Base-by-base conservation (phyloP, 2,329 filamentous ascomycete genomes). In the Furcasterigmium furcatum region DNA sequence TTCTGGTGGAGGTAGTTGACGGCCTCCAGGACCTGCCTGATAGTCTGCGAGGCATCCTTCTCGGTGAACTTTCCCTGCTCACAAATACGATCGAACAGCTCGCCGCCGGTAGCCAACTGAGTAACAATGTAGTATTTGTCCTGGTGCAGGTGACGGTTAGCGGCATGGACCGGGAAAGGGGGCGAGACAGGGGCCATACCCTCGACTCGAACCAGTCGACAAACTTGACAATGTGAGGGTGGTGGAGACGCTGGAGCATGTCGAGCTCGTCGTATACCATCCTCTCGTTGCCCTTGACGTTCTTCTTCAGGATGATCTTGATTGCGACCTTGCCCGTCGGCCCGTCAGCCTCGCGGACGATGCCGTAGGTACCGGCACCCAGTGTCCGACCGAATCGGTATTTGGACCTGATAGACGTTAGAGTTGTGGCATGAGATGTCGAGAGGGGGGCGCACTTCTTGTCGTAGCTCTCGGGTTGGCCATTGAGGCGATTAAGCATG, bases 101-200 rank as follows among this genome's bases (percentile, higher is more conserved):
- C 94, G 65, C 94, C 94, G 55, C 94, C 94, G 0, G 89, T 96
- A 35, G 94, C 94, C 46, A 99, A 78, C 68, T 99, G 87, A 25
- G 94, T 99, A 58, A 99, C 91, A 57, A 99, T 97, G 68, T 99
- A 99, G 74, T 96, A 99, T 75, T 99, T 99, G 76, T 99, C 94
- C 91, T 96, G 39, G 21, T 43, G 13, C 34, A 21, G 30, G 14
- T 35, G 43, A 38, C 39, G 22, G 21, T 48, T 35, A 51, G 34
- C 20, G 30, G n/a, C 25, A 38, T 16, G 22, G 5, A 12, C 18
- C n/a, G 30, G 41, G 21, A n/a, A 34, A 20, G 30, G 43, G 39
- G 36, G 18, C 5, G 32, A 18, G n/a, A 30, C n/a, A 40, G 21
- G 32, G 19, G 24, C 12, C 84, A 55, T 72, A 95, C 91, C 72